Conservation (phyloP, 1,284 basidiomycete genomes). For the Hypsizygus ulmarius region DNA sequence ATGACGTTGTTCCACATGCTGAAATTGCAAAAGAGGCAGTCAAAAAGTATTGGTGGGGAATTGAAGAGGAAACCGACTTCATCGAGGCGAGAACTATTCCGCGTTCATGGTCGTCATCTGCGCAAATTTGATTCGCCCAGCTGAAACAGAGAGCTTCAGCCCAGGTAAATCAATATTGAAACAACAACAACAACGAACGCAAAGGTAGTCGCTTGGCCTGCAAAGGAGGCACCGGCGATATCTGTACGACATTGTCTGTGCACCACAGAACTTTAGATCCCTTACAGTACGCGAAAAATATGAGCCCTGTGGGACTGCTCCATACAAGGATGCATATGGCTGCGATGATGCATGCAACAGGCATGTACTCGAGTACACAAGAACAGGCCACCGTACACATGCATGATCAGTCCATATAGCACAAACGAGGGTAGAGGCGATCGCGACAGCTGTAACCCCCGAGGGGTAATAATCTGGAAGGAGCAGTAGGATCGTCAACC, state of each 20-base stretch:
- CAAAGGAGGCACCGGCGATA: conserved; percentile 60
- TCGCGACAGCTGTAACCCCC: conserved; percentile 63
- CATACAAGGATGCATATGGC: conserved; percentile 58
- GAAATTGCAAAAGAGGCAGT: not conserved
- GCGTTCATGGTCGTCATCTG: conserved; percentile 64
- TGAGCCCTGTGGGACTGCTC: conserved; percentile 52
- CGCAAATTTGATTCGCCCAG: conserved; percentile 73
- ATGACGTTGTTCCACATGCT: conserved; percentile 73
- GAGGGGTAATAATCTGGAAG: conserved; percentile 63
- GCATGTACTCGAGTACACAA: conserved; percentile 65
- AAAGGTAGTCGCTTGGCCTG: conserved; percentile 69
- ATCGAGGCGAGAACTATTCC: conserved; percentile 67
- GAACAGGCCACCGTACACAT: conserved; percentile 58
- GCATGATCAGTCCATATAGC: conserved; percentile 62
- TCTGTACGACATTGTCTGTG: conserved; percentile 32
- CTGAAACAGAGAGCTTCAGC: no score
- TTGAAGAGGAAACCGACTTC: conserved; percentile 43
- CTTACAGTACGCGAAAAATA: conserved; percentile 69
- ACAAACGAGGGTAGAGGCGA: conserved; percentile 59
- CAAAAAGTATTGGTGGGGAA: conserved; percentile 6
- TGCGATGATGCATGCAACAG: conserved; percentile 49
- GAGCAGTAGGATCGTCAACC: not conserved
- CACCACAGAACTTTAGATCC: conserved; percentile 7
- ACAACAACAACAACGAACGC: conserved; percentile 41
- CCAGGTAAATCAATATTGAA: not conserved